Evolutionary conservation across 2,329 filamentous ascomycete species (phyloP).

Genomic region (Catunica adiposa): DNA sequence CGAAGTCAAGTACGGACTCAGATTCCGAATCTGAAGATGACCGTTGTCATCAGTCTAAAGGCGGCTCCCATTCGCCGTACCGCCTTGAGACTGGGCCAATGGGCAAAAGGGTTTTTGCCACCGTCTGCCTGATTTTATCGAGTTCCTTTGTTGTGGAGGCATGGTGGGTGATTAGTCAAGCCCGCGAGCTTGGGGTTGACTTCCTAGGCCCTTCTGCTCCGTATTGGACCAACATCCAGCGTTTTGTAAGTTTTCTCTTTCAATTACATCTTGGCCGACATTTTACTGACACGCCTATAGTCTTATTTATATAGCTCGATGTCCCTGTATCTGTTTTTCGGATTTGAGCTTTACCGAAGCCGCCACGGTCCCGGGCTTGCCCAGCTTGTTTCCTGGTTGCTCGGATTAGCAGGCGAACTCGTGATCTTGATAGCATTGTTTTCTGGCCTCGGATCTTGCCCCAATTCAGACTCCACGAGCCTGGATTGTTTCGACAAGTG

Average conservation of each 20-base stretch:
- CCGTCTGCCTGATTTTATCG: slow-evolving; percentile 5
- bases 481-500: slow-evolving; percentile 24
- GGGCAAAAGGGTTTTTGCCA: slow-evolving; percentile 8
- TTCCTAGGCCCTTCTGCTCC: slow-evolving; percentile 6
- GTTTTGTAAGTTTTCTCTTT: slow-evolving; percentile 8
- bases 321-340: slow-evolving; percentile 10
- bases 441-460: slow-evolving; percentile 26
- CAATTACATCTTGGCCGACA: not conserved
- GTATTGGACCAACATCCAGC: slow-evolving; percentile 6
- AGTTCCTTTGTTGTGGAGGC: slow-evolving; percentile 5
- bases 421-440: slow-evolving; percentile 54
- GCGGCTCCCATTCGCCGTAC: slow-evolving; percentile 2
- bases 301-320: slow-evolving; percentile 11
- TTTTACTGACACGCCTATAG: not conserved
- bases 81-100: slow-evolving; percentile 11
- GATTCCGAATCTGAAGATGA: not conserved
- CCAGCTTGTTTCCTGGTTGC: slow-evolving; percentile 64
- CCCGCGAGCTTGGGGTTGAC: not conserved
- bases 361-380: slow-evolving; percentile 52
- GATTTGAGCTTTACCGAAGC: slow-evolving; percentile 4
- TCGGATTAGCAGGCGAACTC: slow-evolving; percentile 57
- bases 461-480: not conserved
- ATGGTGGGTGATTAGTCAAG: slow-evolving; percentile 11
- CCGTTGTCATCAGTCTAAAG: not conserved
- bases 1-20: not conserved